Evolutionary conservation across 2,329 filamentous ascomycete species (phyloP).

Genomic region (Cladosporium phlei): DNA sequence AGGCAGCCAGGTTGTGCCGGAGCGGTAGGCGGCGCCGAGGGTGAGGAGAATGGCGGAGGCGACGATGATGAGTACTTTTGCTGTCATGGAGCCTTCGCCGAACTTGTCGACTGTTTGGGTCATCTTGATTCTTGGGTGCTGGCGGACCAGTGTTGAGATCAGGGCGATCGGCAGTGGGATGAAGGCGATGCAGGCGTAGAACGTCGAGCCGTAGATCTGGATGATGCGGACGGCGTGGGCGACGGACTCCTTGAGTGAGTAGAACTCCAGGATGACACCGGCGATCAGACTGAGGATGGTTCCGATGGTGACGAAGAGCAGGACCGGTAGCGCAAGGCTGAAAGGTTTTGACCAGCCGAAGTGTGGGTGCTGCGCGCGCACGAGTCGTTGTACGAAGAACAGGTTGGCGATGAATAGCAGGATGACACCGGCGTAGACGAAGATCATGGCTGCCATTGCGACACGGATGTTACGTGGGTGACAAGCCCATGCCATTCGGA

Average conservation of each 20-base stretch:
- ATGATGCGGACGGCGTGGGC: constrained; percentile 53
- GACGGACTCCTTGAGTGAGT: constrained; percentile 52
- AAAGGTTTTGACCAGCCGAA: constrained; percentile 63
- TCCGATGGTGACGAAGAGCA: constrained; percentile 56
- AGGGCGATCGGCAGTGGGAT: constrained; percentile 58
- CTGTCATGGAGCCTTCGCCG: constrained; percentile 61
- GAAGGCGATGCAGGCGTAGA: constrained; percentile 61
- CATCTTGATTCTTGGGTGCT: constrained; percentile 21
- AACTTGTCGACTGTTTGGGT: constrained; percentile 51
- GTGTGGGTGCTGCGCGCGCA: constrained; percentile 66
- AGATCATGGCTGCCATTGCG: constrained; percentile 58
- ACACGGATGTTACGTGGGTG: constrained; percentile 40
- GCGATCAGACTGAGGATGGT: constrained; percentile 64
- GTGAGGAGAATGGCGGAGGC: constrained; percentile 56
- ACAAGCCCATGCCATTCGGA: constrained; percentile 54
- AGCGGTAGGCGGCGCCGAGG: constrained; percentile 65
- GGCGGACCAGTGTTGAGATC: constrained; percentile 44
- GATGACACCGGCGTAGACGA: constrained; percentile 69
- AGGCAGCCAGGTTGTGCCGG: constrained; percentile 53
- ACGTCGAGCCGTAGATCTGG: constrained; percentile 58
- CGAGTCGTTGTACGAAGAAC: constrained; percentile 68
- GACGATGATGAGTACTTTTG: constrained; percentile 63
- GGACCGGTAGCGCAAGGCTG: constrained; percentile 49
- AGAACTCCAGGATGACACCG: constrained; percentile 60
- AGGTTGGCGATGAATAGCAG: constrained; percentile 75